phyloP scores from a whole-genome alignment of 768 basidiomycete species.

The Podaxis rugospora region DNA sequence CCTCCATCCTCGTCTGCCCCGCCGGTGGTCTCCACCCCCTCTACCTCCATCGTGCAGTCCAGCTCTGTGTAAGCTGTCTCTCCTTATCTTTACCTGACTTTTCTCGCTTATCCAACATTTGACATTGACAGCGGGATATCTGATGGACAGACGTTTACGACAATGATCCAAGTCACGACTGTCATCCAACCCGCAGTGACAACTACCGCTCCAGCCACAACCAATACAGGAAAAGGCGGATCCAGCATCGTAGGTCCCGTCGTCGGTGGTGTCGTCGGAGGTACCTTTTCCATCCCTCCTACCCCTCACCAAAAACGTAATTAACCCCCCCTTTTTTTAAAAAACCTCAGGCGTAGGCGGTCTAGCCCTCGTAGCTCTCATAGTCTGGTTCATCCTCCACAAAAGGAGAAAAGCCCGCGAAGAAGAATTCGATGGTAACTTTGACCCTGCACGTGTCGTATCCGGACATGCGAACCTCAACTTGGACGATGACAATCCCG shows the following conservation, averaged over 20 bases:
- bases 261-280: slow-evolving; percentile 51
- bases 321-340: too few relatives aligned
- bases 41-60: not conserved
- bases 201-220: not conserved
- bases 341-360: slow-evolving; percentile 24
- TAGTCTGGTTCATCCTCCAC: slow-evolving; percentile 23
- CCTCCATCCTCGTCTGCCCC: not conserved
- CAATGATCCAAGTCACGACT: slow-evolving; percentile 21
- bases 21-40: not conserved
- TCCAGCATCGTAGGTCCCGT: slow-evolving; percentile 36
- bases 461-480: not conserved
- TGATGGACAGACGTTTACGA: slow-evolving; percentile 27
- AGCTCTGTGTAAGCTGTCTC: slow-evolving; percentile 2
- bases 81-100: not conserved
- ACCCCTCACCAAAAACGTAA: not conserved
- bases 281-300: slow-evolving; percentile 18
- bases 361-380: slow-evolving; percentile 17
- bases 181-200: slow-evolving; percentile 24
- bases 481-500: not conserved
- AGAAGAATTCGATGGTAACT: slow-evolving; percentile 35
- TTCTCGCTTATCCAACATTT: not conserved
- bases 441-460: slow-evolving; percentile 28
- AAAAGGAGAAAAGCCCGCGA: slow-evolving; percentile 20
- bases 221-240: not conserved
- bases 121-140: slow-evolving; percentile 9